A percentile compares a stretch with the other conserved stretches of the same genome.
Conservation (phyloP, 2,329 filamentous ascomycete genomes). For the Hypocrella siamensis region DNA sequence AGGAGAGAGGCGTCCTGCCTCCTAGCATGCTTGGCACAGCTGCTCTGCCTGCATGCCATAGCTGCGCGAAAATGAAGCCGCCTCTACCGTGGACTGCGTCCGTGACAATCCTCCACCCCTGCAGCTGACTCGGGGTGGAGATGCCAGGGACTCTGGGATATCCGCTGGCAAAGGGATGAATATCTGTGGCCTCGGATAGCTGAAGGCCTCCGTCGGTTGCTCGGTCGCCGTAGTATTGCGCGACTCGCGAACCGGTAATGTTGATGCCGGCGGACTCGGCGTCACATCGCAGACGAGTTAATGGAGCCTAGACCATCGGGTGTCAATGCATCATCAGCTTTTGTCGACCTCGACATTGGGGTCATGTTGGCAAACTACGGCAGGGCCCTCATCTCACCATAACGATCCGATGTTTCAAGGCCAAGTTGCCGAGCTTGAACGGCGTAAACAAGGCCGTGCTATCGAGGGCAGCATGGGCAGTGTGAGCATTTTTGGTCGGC, state of each 20-base stretch:
- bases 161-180: neutral
- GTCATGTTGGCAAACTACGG: neutral
- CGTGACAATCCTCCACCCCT: neutral
- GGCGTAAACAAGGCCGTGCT: conserved; percentile 17
- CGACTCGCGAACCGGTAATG: neutral
- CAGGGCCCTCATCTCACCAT: conserved; percentile 13
- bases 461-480: conserved; percentile 6
- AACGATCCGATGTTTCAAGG: conserved; percentile 19
- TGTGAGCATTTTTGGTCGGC: neutral
- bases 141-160: neutral
- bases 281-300: neutral
- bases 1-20: neutral
- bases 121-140: neutral
- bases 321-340: neutral
- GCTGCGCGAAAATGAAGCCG: neutral
- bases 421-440: conserved; percentile 16
- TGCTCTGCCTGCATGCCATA: neutral
- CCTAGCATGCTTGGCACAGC: neutral
- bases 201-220: neutral
- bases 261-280: neutral
- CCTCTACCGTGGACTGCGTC: neutral
- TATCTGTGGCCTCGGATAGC: neutral
- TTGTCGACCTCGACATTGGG: neutral
- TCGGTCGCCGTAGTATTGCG: neutral
- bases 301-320: neutral